phyloP scores from a whole-genome alignment of 805 yeast species.

The Candida sithepensis region DNA sequence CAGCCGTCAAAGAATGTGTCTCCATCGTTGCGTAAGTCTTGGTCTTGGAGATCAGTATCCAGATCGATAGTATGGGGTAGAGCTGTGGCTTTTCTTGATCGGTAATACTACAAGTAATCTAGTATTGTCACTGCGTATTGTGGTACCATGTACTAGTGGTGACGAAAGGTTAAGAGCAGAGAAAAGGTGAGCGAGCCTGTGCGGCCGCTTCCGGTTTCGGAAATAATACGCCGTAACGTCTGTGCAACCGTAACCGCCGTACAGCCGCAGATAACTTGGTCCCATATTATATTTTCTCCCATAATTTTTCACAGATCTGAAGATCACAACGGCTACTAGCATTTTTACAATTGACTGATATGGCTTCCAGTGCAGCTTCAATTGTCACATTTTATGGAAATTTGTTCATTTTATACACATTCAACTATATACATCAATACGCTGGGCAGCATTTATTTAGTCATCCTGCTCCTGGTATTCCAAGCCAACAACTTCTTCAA shows the following conservation, averaged over 20 bases:
- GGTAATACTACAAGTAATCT: neutral
- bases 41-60: neutral
- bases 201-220: neutral
- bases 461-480: conserved; percentile 21
- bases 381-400: too few relatives aligned
- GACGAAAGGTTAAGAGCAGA: neutral
- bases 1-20: neutral
- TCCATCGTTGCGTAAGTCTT: neutral
- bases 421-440: neutral
- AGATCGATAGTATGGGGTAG: neutral
- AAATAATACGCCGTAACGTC: neutral
- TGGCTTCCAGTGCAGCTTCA: neutral
- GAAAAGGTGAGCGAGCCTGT: neutral
- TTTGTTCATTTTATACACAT: too few relatives aligned
- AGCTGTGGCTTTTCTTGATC: neutral
- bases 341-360: neutral
- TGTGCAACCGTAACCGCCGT: neutral
- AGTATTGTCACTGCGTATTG: neutral
- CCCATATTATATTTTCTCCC: too few relatives aligned
- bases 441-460: neutral
- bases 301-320: too few relatives aligned
- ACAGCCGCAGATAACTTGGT: too few relatives aligned
- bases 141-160: neutral
- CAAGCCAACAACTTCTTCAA: conserved; percentile 68
- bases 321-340: too few relatives aligned